phyloP scores from a whole-genome alignment of 768 basidiomycete species.

The Trametes cingulata region DNA sequence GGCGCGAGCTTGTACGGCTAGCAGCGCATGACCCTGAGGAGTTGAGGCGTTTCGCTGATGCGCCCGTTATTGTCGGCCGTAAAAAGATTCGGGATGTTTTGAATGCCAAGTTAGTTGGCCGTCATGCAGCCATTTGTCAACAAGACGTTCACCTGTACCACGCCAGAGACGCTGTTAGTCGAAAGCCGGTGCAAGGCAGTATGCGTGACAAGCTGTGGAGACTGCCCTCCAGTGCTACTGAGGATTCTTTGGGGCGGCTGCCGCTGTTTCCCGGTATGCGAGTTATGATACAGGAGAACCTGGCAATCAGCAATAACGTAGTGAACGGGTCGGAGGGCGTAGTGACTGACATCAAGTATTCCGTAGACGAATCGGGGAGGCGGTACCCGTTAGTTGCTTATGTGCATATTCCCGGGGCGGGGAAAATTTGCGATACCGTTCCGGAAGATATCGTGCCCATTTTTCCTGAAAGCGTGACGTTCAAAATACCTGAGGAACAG shows the following conservation, averaged over 20 bases:
- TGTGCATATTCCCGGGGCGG: not conserved
- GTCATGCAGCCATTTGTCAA: not conserved
- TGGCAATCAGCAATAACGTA: not conserved
- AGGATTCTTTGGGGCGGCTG: not conserved
- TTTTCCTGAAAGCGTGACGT: not conserved
- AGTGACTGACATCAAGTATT: not conserved
- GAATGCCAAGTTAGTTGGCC: not conserved
- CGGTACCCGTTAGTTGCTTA: not conserved
- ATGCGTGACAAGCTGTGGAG: not conserved
- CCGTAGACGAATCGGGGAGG: not conserved
- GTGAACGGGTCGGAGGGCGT: not conserved
- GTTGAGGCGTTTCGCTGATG: not conserved
- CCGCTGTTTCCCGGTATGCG: conserved; percentile 25
- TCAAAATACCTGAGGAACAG: not conserved
- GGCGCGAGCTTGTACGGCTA: not conserved
- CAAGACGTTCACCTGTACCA: not conserved
- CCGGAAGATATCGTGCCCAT: not conserved
- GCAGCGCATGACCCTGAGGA: not conserved
- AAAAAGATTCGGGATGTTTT: not conserved
- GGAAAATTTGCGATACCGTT: not conserved
- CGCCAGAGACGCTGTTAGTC: not conserved
- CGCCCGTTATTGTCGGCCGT: not conserved
- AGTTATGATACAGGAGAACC: conserved; percentile 24
- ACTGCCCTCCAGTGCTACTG: not conserved
- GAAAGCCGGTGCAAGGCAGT: no score